Evolutionary conservation across 1,139 yeast genomes (phyloP).

Genomic region (Debaryomyces singareniensis): DNA sequence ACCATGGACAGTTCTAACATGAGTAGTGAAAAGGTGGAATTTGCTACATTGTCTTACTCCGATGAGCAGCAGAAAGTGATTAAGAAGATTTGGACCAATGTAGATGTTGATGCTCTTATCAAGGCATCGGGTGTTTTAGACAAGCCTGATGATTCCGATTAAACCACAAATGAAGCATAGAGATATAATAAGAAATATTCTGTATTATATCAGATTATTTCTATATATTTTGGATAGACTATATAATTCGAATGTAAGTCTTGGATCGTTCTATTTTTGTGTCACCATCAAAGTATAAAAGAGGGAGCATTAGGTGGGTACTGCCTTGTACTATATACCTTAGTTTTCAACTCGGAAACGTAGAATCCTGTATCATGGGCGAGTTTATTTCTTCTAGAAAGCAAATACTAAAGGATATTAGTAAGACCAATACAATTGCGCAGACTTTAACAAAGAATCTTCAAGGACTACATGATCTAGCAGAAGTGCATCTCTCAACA

Average conservation of each 20-base stretch:
- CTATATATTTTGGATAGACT: too few species aligned
- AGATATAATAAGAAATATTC: too few species aligned
- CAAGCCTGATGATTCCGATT: slow-evolving; percentile 19
- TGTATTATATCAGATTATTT: too few species aligned
- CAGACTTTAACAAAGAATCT: slow-evolving; percentile 4
- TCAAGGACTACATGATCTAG: slow-evolving; percentile 4
- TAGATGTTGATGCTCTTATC: slow-evolving; percentile 69
- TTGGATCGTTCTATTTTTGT: neutral
- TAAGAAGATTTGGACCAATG: slow-evolving; percentile 74
- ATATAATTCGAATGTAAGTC: too few species aligned
- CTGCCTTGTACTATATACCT: too few species aligned
- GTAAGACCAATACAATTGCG: slow-evolving; percentile 5
- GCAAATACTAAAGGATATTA: slow-evolving; percentile 5
- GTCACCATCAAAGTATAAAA: neutral
- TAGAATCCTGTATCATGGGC: too few species aligned
- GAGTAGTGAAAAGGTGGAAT: slow-evolving; percentile 83
- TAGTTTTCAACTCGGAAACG: too few species aligned
- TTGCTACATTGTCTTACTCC: slow-evolving; percentile 64
- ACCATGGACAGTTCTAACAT: slow-evolving; percentile 88
- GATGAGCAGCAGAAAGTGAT: slow-evolving; percentile 45
- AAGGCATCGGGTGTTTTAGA: slow-evolving; percentile 66
- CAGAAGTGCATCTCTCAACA: slow-evolving; percentile 4
- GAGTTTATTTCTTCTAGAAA: slow-evolving; percentile 2
- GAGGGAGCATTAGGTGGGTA: too few species aligned
- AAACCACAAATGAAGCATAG: neutral